A percentile compares a stretch with the other conserved stretches of the same genome.
Conservation (phyloP, 2,329 filamentous ascomycete genomes). For the Rhynchosporium graminicola region DNA sequence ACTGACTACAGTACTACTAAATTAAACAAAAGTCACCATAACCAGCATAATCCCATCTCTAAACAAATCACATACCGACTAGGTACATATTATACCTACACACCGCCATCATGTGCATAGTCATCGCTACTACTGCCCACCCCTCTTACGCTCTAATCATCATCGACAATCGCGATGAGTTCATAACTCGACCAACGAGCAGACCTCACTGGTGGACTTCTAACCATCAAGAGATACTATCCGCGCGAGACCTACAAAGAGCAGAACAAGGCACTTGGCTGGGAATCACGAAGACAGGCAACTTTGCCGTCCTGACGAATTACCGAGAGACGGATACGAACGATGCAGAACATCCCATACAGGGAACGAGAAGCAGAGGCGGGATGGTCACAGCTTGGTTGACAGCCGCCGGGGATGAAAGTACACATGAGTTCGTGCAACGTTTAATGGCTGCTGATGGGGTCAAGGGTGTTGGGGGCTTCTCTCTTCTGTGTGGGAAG, state of each 20-base stretch:
- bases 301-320: constrained; percentile 66
- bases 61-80: background rate
- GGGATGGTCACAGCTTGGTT: constrained; percentile 66
- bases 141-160: constrained; percentile 74
- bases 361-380: constrained; percentile 59
- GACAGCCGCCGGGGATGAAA: constrained; percentile 50
- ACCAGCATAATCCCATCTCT: background rate
- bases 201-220: constrained; percentile 62
- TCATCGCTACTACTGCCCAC: constrained; percentile 72
- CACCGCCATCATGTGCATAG: constrained; percentile 67
- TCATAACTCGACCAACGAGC: constrained; percentile 63
- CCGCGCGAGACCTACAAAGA: constrained; percentile 62
- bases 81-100: background rate
- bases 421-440: constrained; percentile 52
- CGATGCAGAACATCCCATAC: constrained; percentile 54
- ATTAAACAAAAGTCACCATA: background rate
- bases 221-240: constrained; percentile 48
- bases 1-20: background rate
- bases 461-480: constrained; percentile 64
- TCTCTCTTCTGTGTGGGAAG: constrained; percentile 66
- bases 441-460: constrained; percentile 53
- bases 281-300: constrained; percentile 60
- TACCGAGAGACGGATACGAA: constrained; percentile 57
- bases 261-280: constrained; percentile 67
- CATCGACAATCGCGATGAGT: constrained; percentile 78